A percentile compares a stretch with the other conserved stretches of the same genome.
Evolutionary conservation across 345 rosid species (phyloP).

Genomic region (Pugionium dolabratum): DNA sequence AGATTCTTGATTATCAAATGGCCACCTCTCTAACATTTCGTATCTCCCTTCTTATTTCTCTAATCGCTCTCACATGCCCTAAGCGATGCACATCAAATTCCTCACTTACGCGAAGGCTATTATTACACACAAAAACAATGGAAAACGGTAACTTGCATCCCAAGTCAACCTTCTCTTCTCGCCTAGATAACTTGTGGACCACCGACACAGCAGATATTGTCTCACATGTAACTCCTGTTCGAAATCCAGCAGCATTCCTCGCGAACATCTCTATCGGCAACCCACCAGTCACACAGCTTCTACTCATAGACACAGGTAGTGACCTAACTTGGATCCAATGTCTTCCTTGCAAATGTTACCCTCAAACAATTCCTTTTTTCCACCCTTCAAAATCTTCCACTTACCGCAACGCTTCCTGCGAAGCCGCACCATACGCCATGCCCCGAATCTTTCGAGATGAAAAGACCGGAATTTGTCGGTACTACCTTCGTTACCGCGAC

Average conservation of each 20-base stretch:
- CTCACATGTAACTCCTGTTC: slow-evolving; percentile 31
- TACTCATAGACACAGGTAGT: slow-evolving; percentile 39
- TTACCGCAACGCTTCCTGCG: slow-evolving; percentile 34
- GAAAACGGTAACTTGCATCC: slow-evolving; percentile 1
- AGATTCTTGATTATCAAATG: slow-evolving; percentile 21
- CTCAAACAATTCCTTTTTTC: slow-evolving; percentile 21
- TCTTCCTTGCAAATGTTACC: slow-evolving; percentile 40
- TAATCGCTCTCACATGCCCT: neutral
- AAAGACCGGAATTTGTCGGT: slow-evolving; percentile 33
- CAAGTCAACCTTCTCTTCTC: neutral
- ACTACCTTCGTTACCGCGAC: slow-evolving; percentile 31
- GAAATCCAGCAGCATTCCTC: slow-evolving; percentile 31
- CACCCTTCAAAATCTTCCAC: slow-evolving; percentile 40
- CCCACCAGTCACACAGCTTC: slow-evolving; percentile 31
- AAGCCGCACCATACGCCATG: slow-evolving; percentile 35
- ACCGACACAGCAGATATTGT: slow-evolving; percentile 13
- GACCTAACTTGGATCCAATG: slow-evolving; percentile 43
- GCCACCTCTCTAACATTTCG: slow-evolving; percentile 21
- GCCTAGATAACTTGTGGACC: slow-evolving; percentile 13
- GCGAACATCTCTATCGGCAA: slow-evolving; percentile 38
- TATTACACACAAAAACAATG: slow-evolving; percentile 6
- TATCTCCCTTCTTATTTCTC: neutral
- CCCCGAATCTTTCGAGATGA: slow-evolving; percentile 8
- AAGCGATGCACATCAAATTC: slow-evolving; percentile 16
- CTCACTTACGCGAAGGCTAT: neutral